Percentiles rank a stretch among this genome's conserved stretches.
Conservation (phyloP, 2,329 filamentous ascomycete genomes). For the Celoporthe dispersa region DNA sequence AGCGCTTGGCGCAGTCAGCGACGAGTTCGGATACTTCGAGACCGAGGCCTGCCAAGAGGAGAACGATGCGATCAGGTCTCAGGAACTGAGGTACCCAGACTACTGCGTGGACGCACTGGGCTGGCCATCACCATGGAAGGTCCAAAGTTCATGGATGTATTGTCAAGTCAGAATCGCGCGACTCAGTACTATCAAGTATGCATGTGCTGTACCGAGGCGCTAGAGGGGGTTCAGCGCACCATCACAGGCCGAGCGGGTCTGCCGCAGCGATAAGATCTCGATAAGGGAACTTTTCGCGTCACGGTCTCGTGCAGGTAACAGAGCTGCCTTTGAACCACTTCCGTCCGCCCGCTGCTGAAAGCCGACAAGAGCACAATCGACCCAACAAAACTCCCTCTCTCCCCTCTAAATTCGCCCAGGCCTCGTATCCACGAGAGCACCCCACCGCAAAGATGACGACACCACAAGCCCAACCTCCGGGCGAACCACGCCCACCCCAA, state of each 20-base stretch:
- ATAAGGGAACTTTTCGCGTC: slow-evolving; percentile 16
- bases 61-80: not conserved
- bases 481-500: slow-evolving; percentile 4
- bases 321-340: not conserved
- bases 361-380: not conserved
- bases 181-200: too few relatives aligned
- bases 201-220: too few relatives aligned
- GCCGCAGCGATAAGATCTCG: not conserved
- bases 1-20: not conserved
- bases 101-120: too few relatives aligned
- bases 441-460: slow-evolving; percentile 22
- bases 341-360: not conserved
- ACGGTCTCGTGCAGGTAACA: not conserved
- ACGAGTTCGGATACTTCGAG: not conserved
- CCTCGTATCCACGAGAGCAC: not conserved
- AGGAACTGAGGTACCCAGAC: too few relatives aligned
- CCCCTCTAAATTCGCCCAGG: not conserved
- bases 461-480: slow-evolving; percentile 21
- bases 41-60: not conserved
- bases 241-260: not conserved
- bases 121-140: too few relatives aligned
- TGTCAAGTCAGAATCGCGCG: too few relatives aligned
- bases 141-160: too few relatives aligned
- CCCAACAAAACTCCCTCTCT: not conserved
- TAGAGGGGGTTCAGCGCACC: not conserved